A percentile compares a stretch with the other conserved stretches of the same genome.
Conservation (phyloP, 805 yeast genomes). For the Suhomyces xylopsoci region DNA sequence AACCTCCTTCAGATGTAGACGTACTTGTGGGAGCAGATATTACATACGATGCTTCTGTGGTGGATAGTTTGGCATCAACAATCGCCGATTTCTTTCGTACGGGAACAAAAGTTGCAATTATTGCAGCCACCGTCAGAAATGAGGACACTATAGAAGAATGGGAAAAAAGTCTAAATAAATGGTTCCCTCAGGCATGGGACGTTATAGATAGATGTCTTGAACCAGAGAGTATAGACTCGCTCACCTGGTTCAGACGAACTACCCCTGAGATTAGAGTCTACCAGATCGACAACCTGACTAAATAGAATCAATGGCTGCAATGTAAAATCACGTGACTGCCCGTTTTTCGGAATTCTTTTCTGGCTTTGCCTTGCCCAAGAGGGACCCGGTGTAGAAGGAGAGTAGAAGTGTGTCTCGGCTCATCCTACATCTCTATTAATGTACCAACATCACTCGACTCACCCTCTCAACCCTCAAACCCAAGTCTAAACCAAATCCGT, state of each 20-base stretch:
- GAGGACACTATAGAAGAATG: constrained; percentile 29
- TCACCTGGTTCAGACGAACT: constrained; percentile 21
- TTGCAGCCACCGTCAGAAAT: constrained; percentile 79
- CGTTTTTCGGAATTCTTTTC: not conserved
- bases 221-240: constrained; percentile 11
- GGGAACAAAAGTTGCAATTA: constrained; percentile 33
- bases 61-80: constrained; percentile 53
- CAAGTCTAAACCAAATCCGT: not conserved
- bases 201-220: constrained; percentile 8
- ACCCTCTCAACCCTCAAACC: not conserved
- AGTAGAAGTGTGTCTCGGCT: not conserved
- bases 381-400: not conserved
- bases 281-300: constrained; percentile 10
- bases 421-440: not conserved
- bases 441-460: not conserved
- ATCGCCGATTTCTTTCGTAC: constrained; percentile 36
- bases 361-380: not conserved
- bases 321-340: not conserved
- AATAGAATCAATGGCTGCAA: not conserved
- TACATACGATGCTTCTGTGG: constrained; percentile 67
- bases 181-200: constrained; percentile 20
- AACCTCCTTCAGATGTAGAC: constrained; percentile 31
- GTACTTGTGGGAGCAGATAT: constrained; percentile 81
- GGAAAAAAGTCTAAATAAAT: constrained; percentile 23
- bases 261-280: constrained; percentile 28